A percentile compares a stretch with the other conserved stretches of the same genome.
phyloP scores from a whole-genome alignment of 805 yeast genomes.

The Peterozyma toletana region DNA sequence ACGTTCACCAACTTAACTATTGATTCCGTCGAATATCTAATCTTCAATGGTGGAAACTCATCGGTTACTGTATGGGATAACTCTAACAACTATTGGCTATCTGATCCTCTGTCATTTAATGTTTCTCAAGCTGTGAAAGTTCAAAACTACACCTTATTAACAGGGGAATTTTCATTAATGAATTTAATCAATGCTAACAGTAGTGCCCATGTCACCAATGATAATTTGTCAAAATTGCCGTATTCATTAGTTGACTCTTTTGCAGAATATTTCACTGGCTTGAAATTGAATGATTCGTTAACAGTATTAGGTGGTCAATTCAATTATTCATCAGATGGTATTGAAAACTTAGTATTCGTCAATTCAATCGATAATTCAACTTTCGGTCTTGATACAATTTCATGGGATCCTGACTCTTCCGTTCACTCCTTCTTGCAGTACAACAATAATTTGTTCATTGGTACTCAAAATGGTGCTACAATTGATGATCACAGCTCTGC shows the following conservation, averaged over 20 bases:
- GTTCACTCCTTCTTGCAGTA: slow-evolving; percentile 26
- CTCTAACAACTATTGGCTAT: slow-evolving; percentile 27
- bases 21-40: slow-evolving; percentile 30
- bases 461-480: slow-evolving; percentile 30
- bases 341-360: slow-evolving; percentile 16
- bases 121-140: slow-evolving; percentile 17
- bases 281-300: slow-evolving; percentile 39
- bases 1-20: slow-evolving; percentile 27
- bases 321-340: slow-evolving; percentile 16
- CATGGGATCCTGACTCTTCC: slow-evolving; percentile 13
- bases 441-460: slow-evolving; percentile 34
- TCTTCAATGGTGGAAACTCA: slow-evolving; percentile 24
- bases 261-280: slow-evolving; percentile 24
- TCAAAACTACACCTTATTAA: slow-evolving; percentile 10
- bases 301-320: slow-evolving; percentile 59
- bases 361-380: slow-evolving; percentile 5
- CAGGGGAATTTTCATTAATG: slow-evolving; percentile 11
- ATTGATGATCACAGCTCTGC: slow-evolving; percentile 15
- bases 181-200: slow-evolving; percentile 13
- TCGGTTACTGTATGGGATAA: slow-evolving; percentile 33
- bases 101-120: slow-evolving; percentile 22
- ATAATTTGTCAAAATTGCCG: slow-evolving; percentile 17
- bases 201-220: slow-evolving; percentile 26
- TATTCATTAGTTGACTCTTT: slow-evolving; percentile 15
- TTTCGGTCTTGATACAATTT: slow-evolving; percentile 10